Conservation (phyloP, 1,139 yeast species). For the Candida sp. region DNA sequence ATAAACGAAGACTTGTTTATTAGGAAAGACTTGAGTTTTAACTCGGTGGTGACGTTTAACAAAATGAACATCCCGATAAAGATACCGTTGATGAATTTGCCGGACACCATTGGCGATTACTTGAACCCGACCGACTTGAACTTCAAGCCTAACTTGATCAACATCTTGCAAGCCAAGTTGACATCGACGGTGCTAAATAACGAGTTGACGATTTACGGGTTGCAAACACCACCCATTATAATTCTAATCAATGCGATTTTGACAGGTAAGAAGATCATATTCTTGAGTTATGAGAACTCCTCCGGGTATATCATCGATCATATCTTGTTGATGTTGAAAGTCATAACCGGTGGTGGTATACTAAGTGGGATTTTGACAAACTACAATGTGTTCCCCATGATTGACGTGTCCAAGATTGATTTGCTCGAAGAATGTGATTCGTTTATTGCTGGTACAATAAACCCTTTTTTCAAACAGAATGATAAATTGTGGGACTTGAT, state of each 20-base stretch:
- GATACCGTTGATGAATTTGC: constrained; percentile 45
- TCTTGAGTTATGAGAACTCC: constrained; percentile 58
- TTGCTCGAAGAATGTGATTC: constrained; percentile 56
- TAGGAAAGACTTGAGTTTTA: constrained; percentile 49
- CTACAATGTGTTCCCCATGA: constrained; percentile 61
- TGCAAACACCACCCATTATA: constrained; percentile 62
- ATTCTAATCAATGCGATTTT: constrained; percentile 59
- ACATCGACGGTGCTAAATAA: constrained; percentile 31
- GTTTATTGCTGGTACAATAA: constrained; percentile 68
- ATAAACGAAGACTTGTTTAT: constrained; percentile 39
- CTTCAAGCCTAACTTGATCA: constrained; percentile 45
- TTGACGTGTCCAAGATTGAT: constrained; percentile 65
- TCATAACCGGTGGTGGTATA: constrained; percentile 64
- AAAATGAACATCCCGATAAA: constrained; percentile 49
- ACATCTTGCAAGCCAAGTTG: constrained; percentile 38
- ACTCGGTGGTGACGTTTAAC: constrained; percentile 39
- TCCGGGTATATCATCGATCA: constrained; percentile 61
- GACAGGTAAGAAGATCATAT: constrained; percentile 59
- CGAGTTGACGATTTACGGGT: constrained; percentile 56
- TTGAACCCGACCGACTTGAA: constrained; percentile 50
- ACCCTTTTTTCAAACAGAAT: constrained; percentile 65
- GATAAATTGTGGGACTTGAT: constrained; percentile 63
- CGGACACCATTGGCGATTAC: constrained; percentile 50
- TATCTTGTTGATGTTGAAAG: constrained; percentile 54
- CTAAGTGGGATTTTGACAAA: constrained; percentile 51